A percentile compares a stretch with the other conserved stretches of the same genome.
These are phyloP conservation scores for Chrysoporthe austroafricana DNA, from an alignment of 2,329 filamentous ascomycete species.

Conservation along the genomic window DNA sequence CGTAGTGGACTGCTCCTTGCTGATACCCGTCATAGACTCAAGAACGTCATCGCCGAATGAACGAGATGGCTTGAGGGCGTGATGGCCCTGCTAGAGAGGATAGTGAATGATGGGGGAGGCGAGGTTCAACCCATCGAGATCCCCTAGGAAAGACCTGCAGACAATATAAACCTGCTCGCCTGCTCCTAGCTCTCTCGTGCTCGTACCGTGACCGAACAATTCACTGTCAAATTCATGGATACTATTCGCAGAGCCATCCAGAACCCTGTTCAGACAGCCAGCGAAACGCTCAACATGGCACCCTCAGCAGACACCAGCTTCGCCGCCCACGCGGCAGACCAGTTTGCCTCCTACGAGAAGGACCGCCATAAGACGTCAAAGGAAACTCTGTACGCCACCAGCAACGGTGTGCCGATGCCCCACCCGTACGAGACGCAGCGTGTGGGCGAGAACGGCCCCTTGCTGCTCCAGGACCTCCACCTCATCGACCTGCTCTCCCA, in stretches of 20 bases:
- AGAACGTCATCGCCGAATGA: constrained; percentile 11
- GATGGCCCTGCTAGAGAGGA: not conserved
- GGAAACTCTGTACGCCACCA: constrained; percentile 55
- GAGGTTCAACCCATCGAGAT: not conserved
- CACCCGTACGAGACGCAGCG: constrained; percentile 63
- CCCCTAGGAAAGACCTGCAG: not conserved
- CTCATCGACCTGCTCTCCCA: constrained; percentile 65
- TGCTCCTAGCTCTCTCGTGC: no score
- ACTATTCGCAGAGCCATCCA: constrained; percentile 9
- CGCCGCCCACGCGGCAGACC: constrained; percentile 41
- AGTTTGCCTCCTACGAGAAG: constrained; percentile 44
- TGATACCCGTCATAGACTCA: constrained; percentile 16
- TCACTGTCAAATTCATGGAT: not conserved
- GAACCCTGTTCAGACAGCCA: constrained; percentile 18
- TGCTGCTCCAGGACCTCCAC: constrained; percentile 63
- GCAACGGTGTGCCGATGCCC: constrained; percentile 59
- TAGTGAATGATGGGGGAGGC: not conserved
- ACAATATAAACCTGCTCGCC: not conserved
- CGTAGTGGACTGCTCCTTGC: not conserved
- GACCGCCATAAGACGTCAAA: constrained; percentile 45
- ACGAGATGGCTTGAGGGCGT: not conserved
- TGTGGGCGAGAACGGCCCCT: constrained; percentile 59
- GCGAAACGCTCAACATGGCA: constrained; percentile 21
- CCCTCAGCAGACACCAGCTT: constrained; percentile 42
- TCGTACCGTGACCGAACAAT: no score